Conservation (phyloP, 176 grass and related monocot species). For the Hyparrhenia diplandra region DNA sequence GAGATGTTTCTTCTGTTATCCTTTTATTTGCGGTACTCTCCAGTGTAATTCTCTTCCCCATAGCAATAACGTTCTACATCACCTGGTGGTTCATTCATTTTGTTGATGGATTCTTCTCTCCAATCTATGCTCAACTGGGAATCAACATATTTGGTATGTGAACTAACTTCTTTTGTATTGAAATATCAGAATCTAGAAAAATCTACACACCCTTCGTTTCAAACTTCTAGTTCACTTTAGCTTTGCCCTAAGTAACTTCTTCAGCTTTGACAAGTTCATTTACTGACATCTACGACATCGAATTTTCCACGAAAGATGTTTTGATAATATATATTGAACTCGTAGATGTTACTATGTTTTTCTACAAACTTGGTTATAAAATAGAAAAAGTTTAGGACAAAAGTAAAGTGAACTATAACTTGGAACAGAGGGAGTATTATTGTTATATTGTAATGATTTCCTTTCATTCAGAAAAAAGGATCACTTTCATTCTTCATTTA, state of each 20-base stretch:
- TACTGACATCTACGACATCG: not conserved
- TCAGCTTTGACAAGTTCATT: not conserved
- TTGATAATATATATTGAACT: not conserved
- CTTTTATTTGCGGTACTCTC: conserved; percentile 12
- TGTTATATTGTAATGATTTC: not conserved
- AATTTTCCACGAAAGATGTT: not conserved
- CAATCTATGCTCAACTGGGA: conserved; percentile 87
- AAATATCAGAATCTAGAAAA: not conserved
- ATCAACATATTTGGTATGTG: conserved; percentile 88
- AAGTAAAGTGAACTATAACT: not conserved
- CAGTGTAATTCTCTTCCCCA: conserved; percentile 92
- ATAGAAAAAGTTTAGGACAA: not conserved
- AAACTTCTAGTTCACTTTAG: not conserved
- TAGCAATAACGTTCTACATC: conserved; percentile 96
- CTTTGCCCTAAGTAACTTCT: not conserved
- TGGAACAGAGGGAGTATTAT: not conserved
- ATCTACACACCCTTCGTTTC: not conserved
- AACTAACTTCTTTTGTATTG: not conserved
- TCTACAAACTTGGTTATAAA: not conserved
- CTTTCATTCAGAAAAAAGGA: not conserved
- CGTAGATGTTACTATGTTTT: not conserved
- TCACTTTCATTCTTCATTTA: not conserved
- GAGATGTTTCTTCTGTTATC: conserved; percentile 9
- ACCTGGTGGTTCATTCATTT: conserved; percentile 99
- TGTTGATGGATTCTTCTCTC: conserved; percentile 95